phyloP scores from a whole-genome alignment of 1,284 basidiomycete species.

The Bondarzewia mesenterica region DNA sequence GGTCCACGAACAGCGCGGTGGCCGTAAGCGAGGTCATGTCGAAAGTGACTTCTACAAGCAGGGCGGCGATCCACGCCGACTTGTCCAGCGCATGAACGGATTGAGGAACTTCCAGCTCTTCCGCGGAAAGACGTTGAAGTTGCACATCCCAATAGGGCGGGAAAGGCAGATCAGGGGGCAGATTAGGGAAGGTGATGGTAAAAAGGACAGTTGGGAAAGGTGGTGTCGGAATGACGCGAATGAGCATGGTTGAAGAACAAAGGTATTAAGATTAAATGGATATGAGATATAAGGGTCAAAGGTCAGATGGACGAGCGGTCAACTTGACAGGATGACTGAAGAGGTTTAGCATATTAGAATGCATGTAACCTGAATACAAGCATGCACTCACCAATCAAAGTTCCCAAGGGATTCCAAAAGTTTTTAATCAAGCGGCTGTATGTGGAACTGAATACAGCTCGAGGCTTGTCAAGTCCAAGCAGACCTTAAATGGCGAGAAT shows the following conservation, averaged over 20 bases:
- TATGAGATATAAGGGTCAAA: not conserved
- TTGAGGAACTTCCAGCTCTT: slow-evolving; percentile 51
- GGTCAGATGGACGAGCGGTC: not conserved
- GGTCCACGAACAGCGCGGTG: slow-evolving; percentile 50
- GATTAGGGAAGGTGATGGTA: slow-evolving; percentile 48
- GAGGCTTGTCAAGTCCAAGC: not conserved
- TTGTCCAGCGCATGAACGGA: slow-evolving; percentile 58
- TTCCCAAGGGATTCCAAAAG: not conserved
- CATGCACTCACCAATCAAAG: not conserved
- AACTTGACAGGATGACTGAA: not conserved
- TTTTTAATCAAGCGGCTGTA: not conserved
- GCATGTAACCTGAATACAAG: not conserved
- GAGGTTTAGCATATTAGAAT: not conserved
- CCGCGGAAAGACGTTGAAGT: slow-evolving; percentile 38
- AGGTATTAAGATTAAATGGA: not conserved
- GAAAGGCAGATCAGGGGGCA: slow-evolving; percentile 39
- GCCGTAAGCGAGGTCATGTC: slow-evolving; percentile 41
- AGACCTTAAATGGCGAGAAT: not conserved
- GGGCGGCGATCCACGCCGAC: slow-evolving; percentile 45
- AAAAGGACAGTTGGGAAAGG: slow-evolving; percentile 65
- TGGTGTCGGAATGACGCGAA: slow-evolving; percentile 51
- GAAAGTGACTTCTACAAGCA: slow-evolving; percentile 53
- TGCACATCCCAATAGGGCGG: slow-evolving; percentile 52
- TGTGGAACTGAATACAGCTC: not conserved
- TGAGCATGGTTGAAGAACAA: slow-evolving; percentile 44